A percentile compares a stretch with the other conserved stretches of the same genome.
Evolutionary conservation across 345 rosid genomes (phyloP).

Genomic region (Eucalyptus rudis): DNA sequence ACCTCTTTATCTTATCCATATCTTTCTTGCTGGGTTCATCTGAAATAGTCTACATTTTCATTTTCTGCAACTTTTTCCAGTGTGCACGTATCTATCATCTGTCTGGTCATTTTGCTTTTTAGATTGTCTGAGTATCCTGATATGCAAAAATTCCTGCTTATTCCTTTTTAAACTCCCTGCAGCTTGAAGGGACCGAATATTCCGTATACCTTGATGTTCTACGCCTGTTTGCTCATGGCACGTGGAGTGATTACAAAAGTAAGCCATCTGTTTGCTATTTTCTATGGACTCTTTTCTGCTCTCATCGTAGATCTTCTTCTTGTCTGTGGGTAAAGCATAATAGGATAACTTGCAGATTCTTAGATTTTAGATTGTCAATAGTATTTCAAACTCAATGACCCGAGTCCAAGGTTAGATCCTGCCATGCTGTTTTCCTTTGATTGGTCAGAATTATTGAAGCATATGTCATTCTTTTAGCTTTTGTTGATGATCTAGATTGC

Average conservation of each 20-base stretch:
- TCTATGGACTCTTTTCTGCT: background rate
- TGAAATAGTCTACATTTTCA: background rate
- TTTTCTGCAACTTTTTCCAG: background rate
- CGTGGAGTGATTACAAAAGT: conserved; percentile 94
- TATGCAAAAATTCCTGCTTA: background rate
- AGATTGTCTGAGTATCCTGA: background rate
- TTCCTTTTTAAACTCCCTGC: conserved; percentile 5
- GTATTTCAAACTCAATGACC: background rate
- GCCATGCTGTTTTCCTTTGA: background rate
- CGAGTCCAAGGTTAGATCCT: background rate
- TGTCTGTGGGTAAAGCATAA: background rate
- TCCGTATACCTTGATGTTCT: conserved; percentile 46
- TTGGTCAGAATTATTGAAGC: background rate
- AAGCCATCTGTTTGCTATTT: background rate
- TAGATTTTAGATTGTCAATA: background rate
- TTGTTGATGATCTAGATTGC: background rate
- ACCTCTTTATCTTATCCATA: background rate
- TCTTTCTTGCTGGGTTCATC: background rate
- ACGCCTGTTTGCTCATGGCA: conserved; percentile 83
- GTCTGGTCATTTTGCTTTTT: background rate
- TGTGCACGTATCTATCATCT: background rate
- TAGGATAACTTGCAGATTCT: background rate
- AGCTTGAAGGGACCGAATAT: conserved; percentile 77
- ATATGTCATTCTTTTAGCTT: background rate
- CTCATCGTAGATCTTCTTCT: background rate